phyloP scores from a whole-genome alignment of 2,329 filamentous ascomycete species.

The Fusarium scirpi region DNA sequence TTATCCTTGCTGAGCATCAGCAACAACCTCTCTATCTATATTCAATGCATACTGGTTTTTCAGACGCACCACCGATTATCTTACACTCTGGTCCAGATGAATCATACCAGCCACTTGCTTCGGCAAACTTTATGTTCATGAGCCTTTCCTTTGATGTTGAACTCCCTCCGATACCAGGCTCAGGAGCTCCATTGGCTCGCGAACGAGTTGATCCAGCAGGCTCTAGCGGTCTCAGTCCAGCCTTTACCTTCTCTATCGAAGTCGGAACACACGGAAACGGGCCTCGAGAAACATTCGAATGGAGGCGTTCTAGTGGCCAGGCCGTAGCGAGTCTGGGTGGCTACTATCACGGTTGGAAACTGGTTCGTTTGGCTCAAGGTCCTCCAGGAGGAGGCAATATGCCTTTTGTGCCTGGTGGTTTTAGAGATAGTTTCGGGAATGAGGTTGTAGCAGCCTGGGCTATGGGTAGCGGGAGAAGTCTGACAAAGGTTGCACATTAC shows the following conservation, averaged over 20 bases:
- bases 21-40: conserved; percentile 40
- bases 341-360: conserved; percentile 37
- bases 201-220: conserved; percentile 24
- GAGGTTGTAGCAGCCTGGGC: conserved; percentile 45
- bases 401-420: conserved; percentile 24
- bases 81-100: conserved; percentile 41
- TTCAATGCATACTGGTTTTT: conserved; percentile 24
- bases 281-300: conserved; percentile 42
- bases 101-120: conserved; percentile 35
- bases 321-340: conserved; percentile 34
- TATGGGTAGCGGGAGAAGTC: conserved; percentile 13
- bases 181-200: conserved; percentile 12
- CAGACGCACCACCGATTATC: conserved; percentile 29
- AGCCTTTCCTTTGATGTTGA: conserved; percentile 35
- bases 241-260: conserved; percentile 38
- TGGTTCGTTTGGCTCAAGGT: conserved; percentile 35
- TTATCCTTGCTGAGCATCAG: conserved; percentile 36
- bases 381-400: conserved; percentile 24
- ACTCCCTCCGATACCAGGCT: conserved; percentile 33
- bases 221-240: conserved; percentile 15
- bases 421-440: conserved; percentile 32
- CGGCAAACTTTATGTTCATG: conserved; percentile 32
- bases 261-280: conserved; percentile 28
- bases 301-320: conserved; percentile 36
- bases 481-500: conserved; percentile 40